These are phyloP conservation scores for Diaporthe ilicicola DNA, from an alignment of 2,329 filamentous ascomycete species.

Conservation along the genomic window DNA sequence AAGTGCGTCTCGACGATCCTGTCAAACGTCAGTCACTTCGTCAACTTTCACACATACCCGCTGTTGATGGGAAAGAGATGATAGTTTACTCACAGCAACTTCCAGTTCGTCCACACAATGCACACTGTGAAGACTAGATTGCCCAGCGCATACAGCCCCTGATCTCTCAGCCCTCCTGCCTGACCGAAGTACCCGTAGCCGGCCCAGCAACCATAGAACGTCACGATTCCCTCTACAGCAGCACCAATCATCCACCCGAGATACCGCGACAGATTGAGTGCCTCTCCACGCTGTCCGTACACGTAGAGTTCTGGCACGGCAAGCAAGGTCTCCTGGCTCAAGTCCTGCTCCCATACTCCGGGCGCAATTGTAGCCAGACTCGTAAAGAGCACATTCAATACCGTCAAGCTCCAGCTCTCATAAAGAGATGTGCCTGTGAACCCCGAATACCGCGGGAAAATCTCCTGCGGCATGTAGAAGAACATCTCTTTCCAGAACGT, in stretches of 20 bases:
- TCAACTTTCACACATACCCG: rapidly evolving
- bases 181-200: conserved; percentile 54
- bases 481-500: conserved; percentile 92
- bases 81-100: conserved; percentile 70
- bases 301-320: conserved; percentile 92
- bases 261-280: conserved; percentile 80
- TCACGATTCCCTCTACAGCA: conserved; percentile 74
- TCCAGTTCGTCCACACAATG: conserved; percentile 77
- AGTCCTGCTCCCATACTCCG: conserved; percentile 91
- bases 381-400: conserved; percentile 95
- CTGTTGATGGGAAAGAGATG: neutral
- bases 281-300: conserved; percentile 76
- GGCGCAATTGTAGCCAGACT: conserved; percentile 88
- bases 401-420: conserved; percentile 84
- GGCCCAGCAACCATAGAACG: conserved; percentile 70
- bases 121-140: conserved; percentile 75
- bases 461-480: conserved; percentile 85
- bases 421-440: conserved; percentile 93
- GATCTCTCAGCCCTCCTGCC: conserved; percentile 63
- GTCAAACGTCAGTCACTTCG: conserved; percentile 36
- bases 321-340: conserved; percentile 83
- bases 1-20: conserved; percentile 80
- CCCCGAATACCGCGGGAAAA: conserved; percentile 84
- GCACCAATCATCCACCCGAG: conserved; percentile 81
- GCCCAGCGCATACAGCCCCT: conserved; percentile 78